Base-by-base conservation (phyloP, 371 early-diverging fungal genomes). In the Rhizopus arrhizus region DNA sequence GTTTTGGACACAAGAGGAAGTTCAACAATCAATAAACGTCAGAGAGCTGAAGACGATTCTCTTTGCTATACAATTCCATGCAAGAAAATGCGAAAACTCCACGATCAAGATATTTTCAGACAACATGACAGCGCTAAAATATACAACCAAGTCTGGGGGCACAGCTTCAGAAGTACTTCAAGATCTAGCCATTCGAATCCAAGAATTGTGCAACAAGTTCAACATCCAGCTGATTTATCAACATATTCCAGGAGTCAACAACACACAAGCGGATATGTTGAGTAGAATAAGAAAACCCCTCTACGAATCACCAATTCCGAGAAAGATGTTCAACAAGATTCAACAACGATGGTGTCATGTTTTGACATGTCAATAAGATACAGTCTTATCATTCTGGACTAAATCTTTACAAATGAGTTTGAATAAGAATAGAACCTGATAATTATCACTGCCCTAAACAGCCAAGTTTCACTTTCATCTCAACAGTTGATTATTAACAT, bases 41-140 rank as follows among this genome's bases (percentile, higher is more conserved):
- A 16, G 61, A 15, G 64, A 68, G 31, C 40, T 68, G 43, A 35
- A 41, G 50, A 58, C 58, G 11, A 57, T 68, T 16, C 11, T 49
- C 2, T 61, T 63, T 36, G 61, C 58, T 0, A 3, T 60, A 12
- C 0, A 53, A 29, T 47, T 31, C 12, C 48, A 57, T 22, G 28
- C 35, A 32, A 2, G 2, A 48, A 48, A 10, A 48, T 57, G 16
- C 16, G n/a, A 31, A 48, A 22, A 34, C 11, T 35, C 8, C 8
- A 57, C 16, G n/a, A 33, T 41, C 3, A 38, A 29, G 5, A 22
- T 54, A 11, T 42, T 15, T 15, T 16, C 43, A 22, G 55, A 54
- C 31, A 54, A 54, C 41, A 54, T 33, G 29, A 28, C 15, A 54
- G n/a, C n/a, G n/a, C n/a, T n/a, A n/a, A n/a, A n/a, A n/a, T n/a